Percentiles rank a stretch among this genome's conserved stretches.
phyloP scores from a whole-genome alignment of 345 rosid species.

The thale cress (Arabidopsis thaliana) region DNA sequence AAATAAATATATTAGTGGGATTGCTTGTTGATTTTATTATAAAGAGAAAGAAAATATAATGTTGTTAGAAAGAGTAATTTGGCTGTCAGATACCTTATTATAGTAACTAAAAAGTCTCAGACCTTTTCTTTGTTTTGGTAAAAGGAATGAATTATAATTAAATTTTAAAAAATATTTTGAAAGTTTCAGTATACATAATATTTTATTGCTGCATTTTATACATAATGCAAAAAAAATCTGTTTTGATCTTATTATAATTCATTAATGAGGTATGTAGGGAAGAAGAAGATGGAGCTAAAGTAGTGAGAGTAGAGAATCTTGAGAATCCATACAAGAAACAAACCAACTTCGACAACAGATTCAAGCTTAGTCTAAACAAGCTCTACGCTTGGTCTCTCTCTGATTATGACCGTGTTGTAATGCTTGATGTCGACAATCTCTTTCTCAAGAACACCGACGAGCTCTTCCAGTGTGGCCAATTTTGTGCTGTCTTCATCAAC shows the following conservation, averaged over 20 bases:
- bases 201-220: too few relatives aligned
- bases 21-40: conserved; percentile 6
- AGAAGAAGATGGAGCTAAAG: conserved; percentile 83
- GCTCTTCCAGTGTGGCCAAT: conserved; percentile 91
- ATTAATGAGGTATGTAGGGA: conserved; percentile 55
- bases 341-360: conserved; percentile 64
- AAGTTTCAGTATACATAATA: too few relatives aligned
- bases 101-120: conserved; percentile 30
- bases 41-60: conserved; percentile 25
- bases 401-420: conserved; percentile 83
- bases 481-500: conserved; percentile 94
- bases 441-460: conserved; percentile 85
- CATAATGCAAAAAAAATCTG: too few relatives aligned
- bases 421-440: conserved; percentile 93
- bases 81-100: conserved; percentile 28
- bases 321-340: conserved; percentile 85
- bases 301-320: conserved; percentile 81
- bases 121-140: neutral
- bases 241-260: neutral
- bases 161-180: neutral
- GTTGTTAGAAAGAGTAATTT: conserved; percentile 16
- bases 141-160: too few relatives aligned
- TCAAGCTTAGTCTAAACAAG: conserved; percentile 87
- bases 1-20: conserved; percentile 5
- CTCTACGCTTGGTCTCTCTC: conserved; percentile 89